phyloP scores from a whole-genome alignment of 1,139 yeast species.

The Saccharomyces pastorianus region DNA sequence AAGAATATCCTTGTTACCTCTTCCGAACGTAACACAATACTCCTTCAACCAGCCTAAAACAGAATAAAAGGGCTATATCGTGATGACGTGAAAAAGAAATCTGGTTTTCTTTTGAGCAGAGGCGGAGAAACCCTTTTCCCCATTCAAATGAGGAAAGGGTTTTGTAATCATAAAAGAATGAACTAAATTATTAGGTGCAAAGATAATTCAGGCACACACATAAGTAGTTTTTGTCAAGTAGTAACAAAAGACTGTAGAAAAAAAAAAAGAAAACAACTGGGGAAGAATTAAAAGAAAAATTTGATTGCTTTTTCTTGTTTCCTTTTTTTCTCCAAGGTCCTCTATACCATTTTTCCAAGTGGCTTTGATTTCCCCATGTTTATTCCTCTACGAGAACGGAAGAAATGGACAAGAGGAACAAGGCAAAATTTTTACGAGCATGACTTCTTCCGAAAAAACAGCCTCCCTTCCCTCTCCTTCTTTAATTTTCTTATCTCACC shows the following conservation, averaged over 20 bases:
- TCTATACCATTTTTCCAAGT: not conserved
- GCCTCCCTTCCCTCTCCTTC: not conserved
- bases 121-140: not conserved
- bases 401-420: not conserved
- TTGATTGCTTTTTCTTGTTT: not conserved
- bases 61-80: not conserved
- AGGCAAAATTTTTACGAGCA: not conserved
- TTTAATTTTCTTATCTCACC: not conserved
- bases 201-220: not conserved
- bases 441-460: not conserved
- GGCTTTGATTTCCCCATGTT: not conserved
- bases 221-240: not conserved
- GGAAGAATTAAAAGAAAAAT: not conserved
- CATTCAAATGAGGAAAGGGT: not conserved
- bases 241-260: not conserved
- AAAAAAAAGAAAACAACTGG: not conserved
- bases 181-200: not conserved
- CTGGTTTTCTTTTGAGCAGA: not conserved
- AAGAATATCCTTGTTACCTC: not conserved
- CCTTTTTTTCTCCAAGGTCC: not conserved
- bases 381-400: not conserved
- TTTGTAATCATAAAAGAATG: not conserved
- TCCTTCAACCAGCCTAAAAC: not conserved
- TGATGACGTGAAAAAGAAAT: not conserved
- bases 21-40: not conserved